Evolutionary conservation across 2,329 filamentous ascomycete species (phyloP).

Genomic region (Ascomycota sp.): DNA sequence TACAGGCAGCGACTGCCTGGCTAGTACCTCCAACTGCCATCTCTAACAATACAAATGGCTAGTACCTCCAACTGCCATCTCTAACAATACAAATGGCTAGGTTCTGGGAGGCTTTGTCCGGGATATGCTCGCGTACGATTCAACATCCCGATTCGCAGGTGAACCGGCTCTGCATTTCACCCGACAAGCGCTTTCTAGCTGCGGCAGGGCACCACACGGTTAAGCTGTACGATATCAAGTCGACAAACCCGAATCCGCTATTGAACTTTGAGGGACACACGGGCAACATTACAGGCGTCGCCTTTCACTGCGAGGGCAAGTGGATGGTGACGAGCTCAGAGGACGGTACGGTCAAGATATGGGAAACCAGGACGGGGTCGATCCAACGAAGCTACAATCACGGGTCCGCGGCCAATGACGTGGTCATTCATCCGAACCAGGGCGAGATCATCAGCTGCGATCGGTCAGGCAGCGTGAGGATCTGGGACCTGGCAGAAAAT

Average conservation of each 20-base stretch:
- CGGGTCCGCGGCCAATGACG: constrained; percentile 78
- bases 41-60: constrained; percentile 3
- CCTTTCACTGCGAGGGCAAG: constrained; percentile 96
- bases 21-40: constrained; percentile 1
- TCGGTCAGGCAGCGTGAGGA: constrained; percentile 71
- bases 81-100: constrained; percentile 20
- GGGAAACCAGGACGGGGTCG: constrained; percentile 71
- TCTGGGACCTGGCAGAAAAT: constrained; percentile 95
- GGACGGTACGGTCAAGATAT: constrained; percentile 91
- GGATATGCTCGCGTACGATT: constrained; percentile 94
- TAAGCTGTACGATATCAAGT: constrained; percentile 97
- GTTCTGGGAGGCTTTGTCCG: constrained; percentile 96
- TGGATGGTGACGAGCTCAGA: constrained; percentile 99
- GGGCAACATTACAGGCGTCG: constrained; percentile 86
- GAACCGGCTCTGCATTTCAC: constrained; percentile 93
- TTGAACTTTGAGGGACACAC: constrained; percentile 92
- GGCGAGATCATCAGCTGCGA: constrained; percentile 96
- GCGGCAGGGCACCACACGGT: constrained; percentile 65
- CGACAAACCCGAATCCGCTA: constrained; percentile 84
- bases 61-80: background rate
- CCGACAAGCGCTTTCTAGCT: constrained; percentile 89
- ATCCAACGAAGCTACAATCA: constrained; percentile 90
- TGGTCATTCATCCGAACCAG: constrained; percentile 98
- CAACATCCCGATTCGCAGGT: constrained; percentile 97
- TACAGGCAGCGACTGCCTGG: constrained; percentile 9